Conservation (phyloP, 164 flowering plant species). For the Hamamelis virginiana region DNA sequence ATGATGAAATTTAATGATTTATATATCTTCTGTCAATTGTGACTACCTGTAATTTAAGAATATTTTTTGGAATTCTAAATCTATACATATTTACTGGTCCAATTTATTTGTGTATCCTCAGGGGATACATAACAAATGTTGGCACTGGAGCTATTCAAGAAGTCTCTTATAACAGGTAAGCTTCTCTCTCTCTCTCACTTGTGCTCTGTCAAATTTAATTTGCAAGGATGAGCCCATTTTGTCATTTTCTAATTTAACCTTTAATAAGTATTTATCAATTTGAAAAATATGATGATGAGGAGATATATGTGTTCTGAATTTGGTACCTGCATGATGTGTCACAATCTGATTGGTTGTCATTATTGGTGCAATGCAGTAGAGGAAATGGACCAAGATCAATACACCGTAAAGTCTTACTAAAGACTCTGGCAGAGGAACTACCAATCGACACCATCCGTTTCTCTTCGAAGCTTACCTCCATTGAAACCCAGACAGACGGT, state of each 20-base stretch:
- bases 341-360: not conserved
- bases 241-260: too few species aligned
- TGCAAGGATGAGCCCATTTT: too few species aligned
- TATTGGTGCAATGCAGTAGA: conserved; percentile 2
- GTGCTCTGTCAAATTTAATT: too few species aligned
- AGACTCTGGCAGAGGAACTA: conserved; percentile 41
- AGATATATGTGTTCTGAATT: too few species aligned
- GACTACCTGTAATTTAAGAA: too few species aligned
- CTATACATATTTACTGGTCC: too few species aligned
- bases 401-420: conserved; percentile 30
- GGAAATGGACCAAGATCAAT: conserved; percentile 19
- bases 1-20: too few species aligned
- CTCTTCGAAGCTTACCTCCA: conserved; percentile 32
- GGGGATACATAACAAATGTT: conserved; percentile 22
- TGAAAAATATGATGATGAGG: too few species aligned
- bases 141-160: conserved; percentile 22
- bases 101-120: not conserved
- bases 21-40: too few species aligned
- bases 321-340: not conserved
- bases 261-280: too few species aligned
- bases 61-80: too few species aligned
- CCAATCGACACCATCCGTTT: conserved; percentile 33
- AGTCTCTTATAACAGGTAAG: not conserved
- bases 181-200: too few species aligned
- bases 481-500: conserved; percentile 16